phyloP scores from a whole-genome alignment of 2,329 filamentous ascomycete species.

The Calonectria leucothoes region DNA sequence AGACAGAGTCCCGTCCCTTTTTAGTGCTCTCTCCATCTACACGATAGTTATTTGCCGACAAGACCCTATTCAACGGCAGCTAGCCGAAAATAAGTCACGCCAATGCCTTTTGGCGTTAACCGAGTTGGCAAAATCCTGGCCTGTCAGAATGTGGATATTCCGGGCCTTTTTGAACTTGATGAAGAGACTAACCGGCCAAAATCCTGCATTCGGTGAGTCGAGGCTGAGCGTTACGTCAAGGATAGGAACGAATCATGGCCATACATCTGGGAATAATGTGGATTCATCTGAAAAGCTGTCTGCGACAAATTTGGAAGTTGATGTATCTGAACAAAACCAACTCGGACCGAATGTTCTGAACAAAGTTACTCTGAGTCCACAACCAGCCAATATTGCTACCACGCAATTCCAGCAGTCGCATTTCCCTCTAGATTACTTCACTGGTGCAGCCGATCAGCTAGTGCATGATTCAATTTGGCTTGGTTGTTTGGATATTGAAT shows the following conservation, averaged over 20 bases:
- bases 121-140: constrained; percentile 33
- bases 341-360: not conserved
- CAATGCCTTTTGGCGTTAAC: constrained; percentile 36
- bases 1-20: constrained; percentile 26
- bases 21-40: constrained; percentile 34
- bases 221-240: constrained; percentile 26
- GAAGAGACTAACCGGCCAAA: constrained; percentile 28
- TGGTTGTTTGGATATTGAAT: constrained; percentile 1
- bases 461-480: constrained; percentile 3
- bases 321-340: not conserved
- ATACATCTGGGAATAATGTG: not conserved
- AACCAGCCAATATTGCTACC: not conserved
- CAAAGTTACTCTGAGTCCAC: not conserved
- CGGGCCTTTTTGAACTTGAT: constrained; percentile 34
- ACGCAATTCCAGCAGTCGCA: not conserved
- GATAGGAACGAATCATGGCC: not conserved
- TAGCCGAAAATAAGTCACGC: constrained; percentile 35
- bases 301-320: not conserved
- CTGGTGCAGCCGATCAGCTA: not conserved
- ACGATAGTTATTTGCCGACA: constrained; percentile 33
- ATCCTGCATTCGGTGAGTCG: constrained; percentile 12
- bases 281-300: not conserved
- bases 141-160: constrained; percentile 33
- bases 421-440: not conserved
- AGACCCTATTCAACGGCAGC: constrained; percentile 24